Evolutionary conservation across 1,284 basidiomycete species (phyloP), one percentile per base, ranked within the genome.

Genomic region (Papiliotrema laurentii): DNA sequence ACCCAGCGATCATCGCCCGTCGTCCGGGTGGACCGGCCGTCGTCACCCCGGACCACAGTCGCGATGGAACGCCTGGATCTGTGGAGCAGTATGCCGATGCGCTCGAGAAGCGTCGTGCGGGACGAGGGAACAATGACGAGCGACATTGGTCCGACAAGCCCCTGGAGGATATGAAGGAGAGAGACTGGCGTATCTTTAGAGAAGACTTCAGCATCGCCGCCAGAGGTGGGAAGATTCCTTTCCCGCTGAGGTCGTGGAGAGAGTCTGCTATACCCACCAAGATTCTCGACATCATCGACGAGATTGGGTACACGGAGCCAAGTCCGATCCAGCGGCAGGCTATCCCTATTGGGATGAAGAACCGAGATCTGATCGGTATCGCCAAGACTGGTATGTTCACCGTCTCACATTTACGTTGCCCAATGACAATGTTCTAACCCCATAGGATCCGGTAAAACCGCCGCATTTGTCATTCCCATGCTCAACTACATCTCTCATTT

Each of bases 391-490:
- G 89, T 87, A 49, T 43, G 78, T 59, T 10, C 21, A 64, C 11
- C 4, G n/a, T 7, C 9, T 9, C 4, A 33, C n/a, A 5, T 11
- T 4, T 6, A n/a, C 6, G 13, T 19, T 21, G 28, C 26, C 11
- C 43, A 24, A 24, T 56, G 13, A 49, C 13, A 44, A 37, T 24
- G n/a, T n/a, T n/a, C n/a, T n/a, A n/a, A n/a, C n/a, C n/a, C n/a
- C n/a, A n/a, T 22, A 90, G 90, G 91, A 78, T 97, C 94, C 60
- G 94, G 94, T 69, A 98, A 98, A 78, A 98, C 94, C 14, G 94
- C 93, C n/a, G 91, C 93, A 2, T 98, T 97, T 74, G 91, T 97
- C 53, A 94, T 98, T 47, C 94, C 94, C 18, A 94, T 98, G 89
- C 80, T 98, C 42, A 79, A 89, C 26, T 97, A 97, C 76, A 97